Conservation (phyloP, 2,329 filamentous ascomycete species). For the Hirsutella thompsonii region DNA sequence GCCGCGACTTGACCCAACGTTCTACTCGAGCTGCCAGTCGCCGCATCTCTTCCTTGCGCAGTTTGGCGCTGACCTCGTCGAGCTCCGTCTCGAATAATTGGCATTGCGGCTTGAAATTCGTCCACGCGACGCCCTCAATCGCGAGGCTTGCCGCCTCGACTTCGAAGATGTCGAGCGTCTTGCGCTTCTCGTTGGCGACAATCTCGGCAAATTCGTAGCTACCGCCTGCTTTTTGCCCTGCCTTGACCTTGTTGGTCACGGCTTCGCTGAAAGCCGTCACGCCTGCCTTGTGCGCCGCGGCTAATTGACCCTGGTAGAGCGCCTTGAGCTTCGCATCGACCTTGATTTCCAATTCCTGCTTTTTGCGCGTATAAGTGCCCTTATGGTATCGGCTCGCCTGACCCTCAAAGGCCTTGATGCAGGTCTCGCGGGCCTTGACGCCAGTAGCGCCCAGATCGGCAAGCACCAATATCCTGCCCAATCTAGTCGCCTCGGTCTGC, state of each 20-base stretch:
- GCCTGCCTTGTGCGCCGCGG: conserved; percentile 78
- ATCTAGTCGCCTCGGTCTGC: conserved; percentile 60
- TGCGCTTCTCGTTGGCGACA: conserved; percentile 69
- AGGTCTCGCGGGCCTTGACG: conserved; percentile 55
- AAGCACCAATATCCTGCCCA: conserved; percentile 64
- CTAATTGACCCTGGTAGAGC: conserved; percentile 78
- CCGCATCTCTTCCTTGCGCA: conserved; percentile 93
- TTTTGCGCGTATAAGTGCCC: conserved; percentile 80
- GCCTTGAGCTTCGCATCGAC: conserved; percentile 80
- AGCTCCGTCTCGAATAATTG: conserved; percentile 79
- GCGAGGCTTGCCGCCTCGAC: conserved; percentile 59
- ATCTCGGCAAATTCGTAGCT: conserved; percentile 94
- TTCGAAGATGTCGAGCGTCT: conserved; percentile 63
- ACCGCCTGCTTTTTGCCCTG: conserved; percentile 81
- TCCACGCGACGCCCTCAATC: conserved; percentile 77
- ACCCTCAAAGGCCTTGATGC: conserved; percentile 72
- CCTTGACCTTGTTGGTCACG: conserved; percentile 76
- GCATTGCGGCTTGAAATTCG: conserved; percentile 71
- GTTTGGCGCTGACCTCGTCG: conserved; percentile 69
- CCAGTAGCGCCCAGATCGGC: conserved; percentile 63
- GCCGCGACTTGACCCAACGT: conserved; percentile 79
- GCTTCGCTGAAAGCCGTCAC: conserved; percentile 76
- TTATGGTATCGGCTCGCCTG: conserved; percentile 96
- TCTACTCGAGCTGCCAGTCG: conserved; percentile 82
- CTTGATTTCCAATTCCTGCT: conserved; percentile 71